These are phyloP conservation scores for Penicillium ochrochloron DNA, from an alignment of 495 filamentous ascomycete species.

Conservation along the genomic window DNA sequence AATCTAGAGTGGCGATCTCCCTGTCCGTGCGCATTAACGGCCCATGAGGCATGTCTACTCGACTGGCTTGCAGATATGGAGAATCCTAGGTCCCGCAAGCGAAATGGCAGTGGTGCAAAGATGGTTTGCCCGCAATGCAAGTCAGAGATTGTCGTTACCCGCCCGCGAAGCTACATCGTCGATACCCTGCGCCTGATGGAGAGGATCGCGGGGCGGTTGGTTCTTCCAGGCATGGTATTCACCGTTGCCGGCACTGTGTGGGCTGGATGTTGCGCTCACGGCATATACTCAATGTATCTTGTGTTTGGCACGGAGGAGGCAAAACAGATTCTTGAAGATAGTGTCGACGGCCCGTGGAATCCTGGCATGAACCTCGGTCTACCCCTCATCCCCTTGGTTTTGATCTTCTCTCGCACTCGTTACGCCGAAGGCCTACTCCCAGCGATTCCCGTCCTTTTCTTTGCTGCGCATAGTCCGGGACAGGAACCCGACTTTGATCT, in stretches of 20 bases:
- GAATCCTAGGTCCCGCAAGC: slow-evolving; percentile 56
- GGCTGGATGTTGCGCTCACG: slow-evolving; percentile 61
- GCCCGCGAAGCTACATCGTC: slow-evolving; percentile 71
- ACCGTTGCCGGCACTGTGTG: slow-evolving; percentile 58
- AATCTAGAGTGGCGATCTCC: slow-evolving; percentile 81
- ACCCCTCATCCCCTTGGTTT: slow-evolving; percentile 63
- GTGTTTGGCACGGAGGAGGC: slow-evolving; percentile 68
- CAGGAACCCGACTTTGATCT: slow-evolving; percentile 49
- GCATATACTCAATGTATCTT: slow-evolving; percentile 62
- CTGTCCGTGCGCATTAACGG: slow-evolving; percentile 85
- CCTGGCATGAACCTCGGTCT: slow-evolving; percentile 56
- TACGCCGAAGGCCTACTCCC: slow-evolving; percentile 64
- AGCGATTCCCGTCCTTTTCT: slow-evolving; percentile 65
- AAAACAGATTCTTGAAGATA: slow-evolving; percentile 49
- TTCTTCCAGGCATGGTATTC: slow-evolving; percentile 63
- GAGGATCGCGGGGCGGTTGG: slow-evolving; percentile 55
- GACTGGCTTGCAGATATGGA: slow-evolving; percentile 90
- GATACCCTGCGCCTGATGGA: slow-evolving; percentile 60
- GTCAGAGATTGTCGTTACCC: slow-evolving; percentile 71
- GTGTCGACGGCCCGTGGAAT: slow-evolving; percentile 44
- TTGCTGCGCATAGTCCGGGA: slow-evolving; percentile 53
- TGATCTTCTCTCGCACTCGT: slow-evolving; percentile 64
- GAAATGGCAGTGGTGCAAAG: slow-evolving; percentile 52
- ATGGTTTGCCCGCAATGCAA: slow-evolving; percentile 90
- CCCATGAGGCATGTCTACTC: slow-evolving; percentile 88